Percentiles rank a stretch among this genome's conserved stretches.
These are phyloP conservation scores for Wilcoxina mikolae DNA, from an alignment of 495 filamentous ascomycete genomes.

Conservation along the genomic window DNA sequence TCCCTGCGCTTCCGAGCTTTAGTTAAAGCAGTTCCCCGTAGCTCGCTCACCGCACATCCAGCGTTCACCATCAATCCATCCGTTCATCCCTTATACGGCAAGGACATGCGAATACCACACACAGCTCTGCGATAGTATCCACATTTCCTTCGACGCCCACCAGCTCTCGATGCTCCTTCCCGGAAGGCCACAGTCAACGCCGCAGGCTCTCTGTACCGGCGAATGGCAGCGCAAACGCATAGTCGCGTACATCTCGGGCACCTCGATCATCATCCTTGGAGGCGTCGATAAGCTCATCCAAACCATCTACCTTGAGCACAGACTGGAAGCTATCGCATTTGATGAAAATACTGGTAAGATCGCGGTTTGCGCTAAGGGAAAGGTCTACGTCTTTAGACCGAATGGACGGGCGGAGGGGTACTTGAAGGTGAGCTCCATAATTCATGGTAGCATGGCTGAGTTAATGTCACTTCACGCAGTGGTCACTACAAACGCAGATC, in stretches of 20 bases:
- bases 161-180: slow-evolving; percentile 45
- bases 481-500: slow-evolving; percentile 37
- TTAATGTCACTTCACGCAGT: slow-evolving; percentile 30
- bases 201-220: slow-evolving; percentile 76
- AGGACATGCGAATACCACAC: slow-evolving; percentile 1
- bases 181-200: slow-evolving; percentile 74
- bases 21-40: no score
- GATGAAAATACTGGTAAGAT: slow-evolving; percentile 77
- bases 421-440: slow-evolving; percentile 40
- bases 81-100: no score
- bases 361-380: slow-evolving; percentile 49
- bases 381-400: slow-evolving; percentile 65
- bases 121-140: slow-evolving; percentile 4
- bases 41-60: neutral
- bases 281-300: slow-evolving; percentile 63
- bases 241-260: slow-evolving; percentile 81
- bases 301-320: slow-evolving; percentile 63
- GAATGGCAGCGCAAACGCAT: slow-evolving; percentile 68
- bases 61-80: neutral
- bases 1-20: no score
- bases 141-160: neutral
- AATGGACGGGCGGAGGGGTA: slow-evolving; percentile 54
- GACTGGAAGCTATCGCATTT: slow-evolving; percentile 59
- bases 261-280: slow-evolving; percentile 67
- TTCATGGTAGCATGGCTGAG: slow-evolving; percentile 1